Evolutionary conservation across 2,329 filamentous ascomycete species (phyloP).

Genomic region (Fusarium protoensiforme): DNA sequence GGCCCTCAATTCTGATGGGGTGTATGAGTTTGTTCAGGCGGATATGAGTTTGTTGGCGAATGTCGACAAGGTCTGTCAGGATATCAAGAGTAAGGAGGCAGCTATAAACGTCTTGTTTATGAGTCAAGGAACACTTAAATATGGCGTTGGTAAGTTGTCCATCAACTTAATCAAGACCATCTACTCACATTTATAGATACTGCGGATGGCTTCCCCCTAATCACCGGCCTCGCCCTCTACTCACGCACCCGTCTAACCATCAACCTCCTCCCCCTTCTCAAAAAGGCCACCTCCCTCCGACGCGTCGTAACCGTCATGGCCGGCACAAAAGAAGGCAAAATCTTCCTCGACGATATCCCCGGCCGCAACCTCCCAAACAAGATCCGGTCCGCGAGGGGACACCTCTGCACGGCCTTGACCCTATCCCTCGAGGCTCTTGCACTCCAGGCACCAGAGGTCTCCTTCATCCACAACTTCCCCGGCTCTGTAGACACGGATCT

Average conservation of each 20-base stretch:
- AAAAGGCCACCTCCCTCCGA: conserved; percentile 19
- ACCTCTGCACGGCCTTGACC: conserved; percentile 37
- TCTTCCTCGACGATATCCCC: conserved; percentile 39
- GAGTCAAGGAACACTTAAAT: conserved; percentile 51
- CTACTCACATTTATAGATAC: conserved; percentile 56
- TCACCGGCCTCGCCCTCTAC: conserved; percentile 65
- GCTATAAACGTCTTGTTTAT: conserved; percentile 60
- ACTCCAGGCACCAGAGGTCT: conserved; percentile 34
- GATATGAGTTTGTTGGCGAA: conserved; percentile 63
- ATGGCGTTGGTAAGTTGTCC: conserved; percentile 27
- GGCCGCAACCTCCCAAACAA: conserved; percentile 26
- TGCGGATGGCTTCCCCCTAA: conserved; percentile 64
- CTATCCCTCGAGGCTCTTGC: conserved; percentile 41
- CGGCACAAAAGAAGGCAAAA: conserved; percentile 30
- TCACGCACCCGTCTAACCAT: conserved; percentile 66
- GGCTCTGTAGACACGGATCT: conserved; percentile 43
- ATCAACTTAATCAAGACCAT: neutral
- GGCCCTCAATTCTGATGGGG: conserved; percentile 54
- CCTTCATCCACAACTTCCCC: conserved; percentile 46
- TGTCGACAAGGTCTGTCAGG: conserved; percentile 59
- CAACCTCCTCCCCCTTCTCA: conserved; percentile 67
- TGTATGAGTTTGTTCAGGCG: conserved; percentile 59
- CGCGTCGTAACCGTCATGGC: conserved; percentile 43
- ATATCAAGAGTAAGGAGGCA: conserved; percentile 56
- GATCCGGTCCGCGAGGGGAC: conserved; percentile 31